Evolutionary conservation across 129 eudicot genomes (phyloP), one percentile per base, ranked within the genome.

Genomic region (Scalesia atractyloides): DNA sequence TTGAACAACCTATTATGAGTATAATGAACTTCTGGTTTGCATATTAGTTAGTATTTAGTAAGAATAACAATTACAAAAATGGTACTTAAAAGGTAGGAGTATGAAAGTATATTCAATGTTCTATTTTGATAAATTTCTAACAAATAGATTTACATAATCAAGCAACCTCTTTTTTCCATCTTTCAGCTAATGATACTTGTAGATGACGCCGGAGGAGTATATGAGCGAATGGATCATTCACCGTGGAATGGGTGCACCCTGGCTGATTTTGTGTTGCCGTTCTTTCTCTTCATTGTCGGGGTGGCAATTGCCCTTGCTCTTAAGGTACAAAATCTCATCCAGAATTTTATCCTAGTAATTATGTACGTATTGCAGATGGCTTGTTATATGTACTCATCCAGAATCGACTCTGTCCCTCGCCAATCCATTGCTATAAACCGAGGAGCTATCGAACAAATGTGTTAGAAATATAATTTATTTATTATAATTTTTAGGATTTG

Each of bases 161-260:
- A 17, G 5, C 2, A 15, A 58, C 54, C 9, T 76, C 33, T 33
- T 63, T 34, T 16, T 19, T 58, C 24, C 20, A 6, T 52, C 18
- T 14, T 12, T 33, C 68, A 91, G 97, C 53, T 91, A 47, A 91
- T 91, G 97, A 86, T 91, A 78, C 69, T 91, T 62, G 97, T 91
- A 33, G 97, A 88, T 64, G 97, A 91, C 14, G 95, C 97, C 2
- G 97, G 97, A 49, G 86, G 80, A 43, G 88, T 74, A 17, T 86
- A 84, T 26, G 69, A 82, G 15, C 81, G 89, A 9, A 88, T 88
- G 4, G 91, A 88, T 70, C 97, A 91, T 53, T 88, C 97, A 34
- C 97, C 97, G 2, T 91, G 97, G 97, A 88, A 91, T 11, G 97
- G 97, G 3, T 91, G 97, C 84, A 91, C 91, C 3, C 75, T 91